Evolutionary conservation across 164 flowering plant genomes (phyloP), one percentile per base, ranked within the genome.

Genomic region (Cinnamomum chago): DNA sequence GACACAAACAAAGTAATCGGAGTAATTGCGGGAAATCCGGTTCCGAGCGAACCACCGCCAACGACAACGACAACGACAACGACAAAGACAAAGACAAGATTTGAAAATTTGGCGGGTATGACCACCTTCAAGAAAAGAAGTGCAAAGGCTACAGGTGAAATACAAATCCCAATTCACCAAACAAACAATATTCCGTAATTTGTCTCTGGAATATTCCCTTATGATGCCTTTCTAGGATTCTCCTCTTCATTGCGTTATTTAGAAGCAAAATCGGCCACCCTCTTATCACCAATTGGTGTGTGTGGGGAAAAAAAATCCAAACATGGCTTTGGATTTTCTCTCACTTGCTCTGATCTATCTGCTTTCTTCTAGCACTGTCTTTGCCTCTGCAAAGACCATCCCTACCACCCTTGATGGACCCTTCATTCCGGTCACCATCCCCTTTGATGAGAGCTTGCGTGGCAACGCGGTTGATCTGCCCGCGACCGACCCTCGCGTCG

Each of bases 361-460:
- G 18, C 14, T 66, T 10, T 27, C 30, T 30, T 66, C 40, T 20
- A 9, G 3, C 12, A 3, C 17, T 6, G 2, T 66, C 9, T 18
- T 22, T 66, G 28, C 30, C 33, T 33, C 20, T 14, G 24, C 33
- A 40, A 78, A 72, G 3, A 50, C 64, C 18, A 88, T 90, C 18
- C 95, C 89, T 25, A 87, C 88, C 3, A 94, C 98, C 9, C 83
- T 88, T 2, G 91, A 92, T 9, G 97, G 98, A 0, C 97, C 97
- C 0, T 92, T 88, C 72, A 58, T 79, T 62, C 95, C 98, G 2
- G 83, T 88, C 2, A 94, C 98, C 0, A 88, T 87, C 18, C 89
- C 93, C 0, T 81, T 92, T 12, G 90, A 90, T 73, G 62, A 71
- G 13, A 72, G 71, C 22, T 78, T 90, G 33, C 84, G 88, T 15